phyloP scores from a whole-genome alignment of 2,329 filamentous ascomycete species.

The Xylariomycetidae sp. region DNA sequence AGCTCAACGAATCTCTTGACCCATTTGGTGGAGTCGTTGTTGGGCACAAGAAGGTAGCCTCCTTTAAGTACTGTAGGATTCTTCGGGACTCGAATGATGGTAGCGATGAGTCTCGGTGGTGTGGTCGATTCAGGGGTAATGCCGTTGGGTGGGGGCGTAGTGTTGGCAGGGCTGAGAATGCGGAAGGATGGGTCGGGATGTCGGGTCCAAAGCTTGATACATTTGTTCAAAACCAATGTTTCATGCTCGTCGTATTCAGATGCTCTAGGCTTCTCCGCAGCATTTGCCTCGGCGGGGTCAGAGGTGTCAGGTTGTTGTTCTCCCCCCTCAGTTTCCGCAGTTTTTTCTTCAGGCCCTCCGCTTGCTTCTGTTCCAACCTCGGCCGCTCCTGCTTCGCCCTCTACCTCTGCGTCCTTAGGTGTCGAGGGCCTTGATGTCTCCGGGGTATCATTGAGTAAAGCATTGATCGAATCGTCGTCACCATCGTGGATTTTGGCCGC shows the following conservation, averaged over 20 bases:
- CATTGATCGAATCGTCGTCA: slow-evolving; percentile 51
- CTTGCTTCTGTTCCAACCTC: slow-evolving; percentile 4
- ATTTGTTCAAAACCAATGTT: slow-evolving; percentile 45
- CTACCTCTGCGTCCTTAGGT: slow-evolving; percentile 20
- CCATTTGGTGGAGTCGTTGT: slow-evolving; percentile 78
- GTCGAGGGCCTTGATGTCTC: slow-evolving; percentile 41
- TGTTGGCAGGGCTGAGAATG: slow-evolving; percentile 57
- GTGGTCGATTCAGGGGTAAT: slow-evolving; percentile 40
- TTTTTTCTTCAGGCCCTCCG: slow-evolving; percentile 5
- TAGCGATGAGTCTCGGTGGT: slow-evolving; percentile 66
- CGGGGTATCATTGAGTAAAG: slow-evolving; percentile 54
- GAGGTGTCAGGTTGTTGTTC: slow-evolving; percentile 3
- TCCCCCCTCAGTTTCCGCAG: slow-evolving; percentile 1
- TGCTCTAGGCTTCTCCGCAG: slow-evolving; percentile 14
- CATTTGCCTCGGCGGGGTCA: slow-evolving; percentile 9
- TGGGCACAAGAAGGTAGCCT: slow-evolving; percentile 82
- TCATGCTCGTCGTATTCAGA: slow-evolving; percentile 45
- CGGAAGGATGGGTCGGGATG: slow-evolving; percentile 52
- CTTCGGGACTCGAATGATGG: slow-evolving; percentile 73
- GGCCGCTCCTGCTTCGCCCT: slow-evolving; percentile 17
- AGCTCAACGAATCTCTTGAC: slow-evolving; percentile 90
- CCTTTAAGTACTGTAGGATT: slow-evolving; percentile 78
- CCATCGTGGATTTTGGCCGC: slow-evolving; percentile 31
- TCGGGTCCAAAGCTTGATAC: slow-evolving; percentile 60
- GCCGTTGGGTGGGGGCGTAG: slow-evolving; percentile 65